Percentiles rank a stretch among this genome's conserved stretches.
phyloP scores from a whole-genome alignment of 1,284 basidiomycete genomes.

The Melampsora americana region DNA sequence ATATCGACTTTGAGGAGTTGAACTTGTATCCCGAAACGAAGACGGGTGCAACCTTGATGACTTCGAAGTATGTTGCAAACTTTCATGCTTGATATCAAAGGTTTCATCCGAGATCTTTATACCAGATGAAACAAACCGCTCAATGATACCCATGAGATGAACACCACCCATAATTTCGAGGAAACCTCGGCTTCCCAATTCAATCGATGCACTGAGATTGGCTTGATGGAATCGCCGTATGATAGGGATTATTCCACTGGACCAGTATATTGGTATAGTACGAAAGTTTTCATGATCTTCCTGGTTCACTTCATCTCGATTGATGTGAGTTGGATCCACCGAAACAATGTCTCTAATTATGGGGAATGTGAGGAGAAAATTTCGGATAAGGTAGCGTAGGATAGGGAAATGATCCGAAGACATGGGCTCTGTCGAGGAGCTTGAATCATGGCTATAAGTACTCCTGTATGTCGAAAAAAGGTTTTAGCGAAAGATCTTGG shows the following conservation, averaged over 20 bases:
- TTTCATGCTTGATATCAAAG: neutral
- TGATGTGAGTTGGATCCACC: slow-evolving; percentile 1
- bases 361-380: slow-evolving; percentile 49
- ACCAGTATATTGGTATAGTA: slow-evolving; percentile 32
- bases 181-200: slow-evolving; percentile 38
- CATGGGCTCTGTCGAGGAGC: neutral
- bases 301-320: slow-evolving; percentile 9
- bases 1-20: slow-evolving; percentile 2
- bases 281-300: neutral
- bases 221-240: slow-evolving; percentile 31
- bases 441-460: neutral
- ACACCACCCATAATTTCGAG: slow-evolving; percentile 28
- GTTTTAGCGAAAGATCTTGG: neutral
- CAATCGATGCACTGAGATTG: slow-evolving; percentile 36
- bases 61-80: neutral
- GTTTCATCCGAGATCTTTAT: slow-evolving; percentile 14
- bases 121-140: slow-evolving; percentile 25
- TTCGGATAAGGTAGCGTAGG: slow-evolving; percentile 48
- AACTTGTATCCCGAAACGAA: slow-evolving; percentile 1
- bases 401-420: slow-evolving; percentile 46
- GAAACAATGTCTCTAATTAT: slow-evolving; percentile 47
- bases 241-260: slow-evolving; percentile 36
- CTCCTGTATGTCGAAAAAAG: neutral
- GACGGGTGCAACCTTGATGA: neutral
- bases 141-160: slow-evolving; percentile 15